Percentiles rank a stretch among this genome's conserved stretches.
Evolutionary conservation across 1,284 basidiomycete species (phyloP).

Genomic region (Ceratorhiza oryzae-sativae): DNA sequence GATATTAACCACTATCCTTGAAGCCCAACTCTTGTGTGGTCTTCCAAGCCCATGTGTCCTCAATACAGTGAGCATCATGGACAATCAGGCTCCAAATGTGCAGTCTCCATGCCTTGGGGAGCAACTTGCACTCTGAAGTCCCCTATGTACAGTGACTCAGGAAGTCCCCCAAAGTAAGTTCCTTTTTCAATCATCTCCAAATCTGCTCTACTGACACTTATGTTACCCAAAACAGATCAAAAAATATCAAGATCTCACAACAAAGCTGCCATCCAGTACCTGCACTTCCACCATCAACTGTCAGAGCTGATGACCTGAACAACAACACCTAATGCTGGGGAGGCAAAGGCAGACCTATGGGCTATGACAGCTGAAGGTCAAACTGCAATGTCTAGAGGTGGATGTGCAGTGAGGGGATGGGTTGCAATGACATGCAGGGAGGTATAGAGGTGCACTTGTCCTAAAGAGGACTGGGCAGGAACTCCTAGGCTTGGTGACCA

Average conservation of each 20-base stretch:
- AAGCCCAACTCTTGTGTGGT: constrained; percentile 4
- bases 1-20: too few relatives aligned
- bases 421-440: too few relatives aligned
- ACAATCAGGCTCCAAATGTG: too few relatives aligned
- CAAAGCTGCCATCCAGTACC: not conserved
- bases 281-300: not conserved
- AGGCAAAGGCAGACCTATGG: too few relatives aligned
- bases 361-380: too few relatives aligned
- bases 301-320: too few relatives aligned
- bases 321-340: too few relatives aligned
- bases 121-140: not conserved
- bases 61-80: not conserved
- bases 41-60: not conserved
- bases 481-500: too few relatives aligned
- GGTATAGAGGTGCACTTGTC: too few relatives aligned
- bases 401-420: too few relatives aligned
- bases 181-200: not conserved
- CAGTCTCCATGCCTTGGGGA: not conserved
- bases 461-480: too few relatives aligned
- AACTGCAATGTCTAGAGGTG: too few relatives aligned
- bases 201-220: not conserved
- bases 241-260: not conserved
- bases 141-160: not conserved
- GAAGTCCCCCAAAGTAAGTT: not conserved
- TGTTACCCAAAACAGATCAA: not conserved